These are phyloP conservation scores for Bisporella sp. DNA, from an alignment of 2,329 filamentous ascomycete species.

Conservation along the genomic window DNA sequence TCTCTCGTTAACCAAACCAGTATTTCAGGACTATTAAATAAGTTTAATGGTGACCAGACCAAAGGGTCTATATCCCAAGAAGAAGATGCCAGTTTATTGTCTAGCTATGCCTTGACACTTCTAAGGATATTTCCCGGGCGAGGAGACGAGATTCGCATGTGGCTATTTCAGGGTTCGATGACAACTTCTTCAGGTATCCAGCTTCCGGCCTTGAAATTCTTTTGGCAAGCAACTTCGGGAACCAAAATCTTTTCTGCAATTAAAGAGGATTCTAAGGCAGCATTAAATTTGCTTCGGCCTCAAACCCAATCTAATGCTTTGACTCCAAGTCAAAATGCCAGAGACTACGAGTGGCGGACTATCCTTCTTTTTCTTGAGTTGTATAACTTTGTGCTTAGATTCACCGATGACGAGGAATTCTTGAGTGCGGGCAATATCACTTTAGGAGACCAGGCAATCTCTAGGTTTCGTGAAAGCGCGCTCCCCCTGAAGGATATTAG, in stretches of 20 bases:
- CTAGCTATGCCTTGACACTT: slow-evolving; percentile 80
- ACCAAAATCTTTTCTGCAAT: slow-evolving; percentile 53
- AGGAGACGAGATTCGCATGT: slow-evolving; percentile 90
- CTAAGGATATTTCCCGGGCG: slow-evolving; percentile 76
- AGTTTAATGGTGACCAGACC: slow-evolving; percentile 24
- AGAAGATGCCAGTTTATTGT: slow-evolving; percentile 62
- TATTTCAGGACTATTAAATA: slow-evolving; percentile 45
- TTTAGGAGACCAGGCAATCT: slow-evolving; percentile 33
- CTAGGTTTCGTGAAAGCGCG: slow-evolving; percentile 54
- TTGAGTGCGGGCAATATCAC: slow-evolving; percentile 46
- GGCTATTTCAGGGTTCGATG: slow-evolving; percentile 66
- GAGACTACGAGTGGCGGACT: slow-evolving; percentile 68
- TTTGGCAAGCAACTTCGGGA: slow-evolving; percentile 64
- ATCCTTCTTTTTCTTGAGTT: slow-evolving; percentile 88
- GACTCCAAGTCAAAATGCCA: slow-evolving; percentile 10
- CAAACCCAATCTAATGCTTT: slow-evolving; percentile 12
- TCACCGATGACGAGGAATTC: slow-evolving; percentile 97
- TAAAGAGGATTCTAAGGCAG: slow-evolving; percentile 47
- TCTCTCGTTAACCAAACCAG: slow-evolving; percentile 70
- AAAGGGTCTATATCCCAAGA: slow-evolving; percentile 19
- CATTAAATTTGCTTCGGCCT: slow-evolving; percentile 41
- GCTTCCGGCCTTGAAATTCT: slow-evolving; percentile 69
- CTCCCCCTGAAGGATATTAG: slow-evolving; percentile 66
- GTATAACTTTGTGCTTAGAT: slow-evolving; percentile 84
- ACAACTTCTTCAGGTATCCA: slow-evolving; percentile 24